Evolutionary conservation across 805 yeast genomes (phyloP).

Genomic region (Zygotorulaspora sp.): DNA sequence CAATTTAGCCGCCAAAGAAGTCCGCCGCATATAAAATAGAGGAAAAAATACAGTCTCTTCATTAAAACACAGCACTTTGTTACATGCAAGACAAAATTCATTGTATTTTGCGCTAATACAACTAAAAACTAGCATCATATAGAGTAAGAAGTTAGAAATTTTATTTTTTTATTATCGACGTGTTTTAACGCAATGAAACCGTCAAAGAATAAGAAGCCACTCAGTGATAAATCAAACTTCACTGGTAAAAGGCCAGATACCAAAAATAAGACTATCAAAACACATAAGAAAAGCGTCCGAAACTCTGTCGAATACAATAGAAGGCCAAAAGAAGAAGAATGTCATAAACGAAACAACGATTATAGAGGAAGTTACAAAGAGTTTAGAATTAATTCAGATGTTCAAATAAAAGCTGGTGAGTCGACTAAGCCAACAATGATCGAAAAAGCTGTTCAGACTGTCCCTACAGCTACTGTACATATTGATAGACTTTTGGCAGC

Average conservation of each 20-base stretch:
- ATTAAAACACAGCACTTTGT: too few species aligned
- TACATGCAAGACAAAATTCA: too few species aligned
- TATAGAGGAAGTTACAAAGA: not conserved
- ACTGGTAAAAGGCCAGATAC: conserved; percentile 1
- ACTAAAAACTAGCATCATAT: too few species aligned
- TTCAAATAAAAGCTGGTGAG: not conserved
- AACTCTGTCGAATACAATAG: not conserved
- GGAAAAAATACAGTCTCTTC: too few species aligned
- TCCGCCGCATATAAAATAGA: too few species aligned
- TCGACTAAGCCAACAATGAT: not conserved
- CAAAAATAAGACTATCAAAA: conserved; percentile 1
- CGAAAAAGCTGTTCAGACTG: conserved; percentile 9
- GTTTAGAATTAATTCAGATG: too few species aligned
- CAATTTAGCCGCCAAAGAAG: too few species aligned
- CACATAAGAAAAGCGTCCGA: not conserved
- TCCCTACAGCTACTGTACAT: conserved; percentile 4
- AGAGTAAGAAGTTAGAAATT: too few species aligned
- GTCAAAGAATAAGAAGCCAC: conserved; percentile 1
- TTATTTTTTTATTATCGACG: too few species aligned
- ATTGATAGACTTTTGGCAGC: too few species aligned
- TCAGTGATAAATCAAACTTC: conserved; percentile 4
- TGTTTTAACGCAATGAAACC: too few species aligned
- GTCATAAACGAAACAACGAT: not conserved
- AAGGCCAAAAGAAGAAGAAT: not conserved
- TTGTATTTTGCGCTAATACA: too few species aligned